Evolutionary conservation across 1,284 basidiomycete genomes (phyloP).

Genomic region (Irpex sp.): DNA sequence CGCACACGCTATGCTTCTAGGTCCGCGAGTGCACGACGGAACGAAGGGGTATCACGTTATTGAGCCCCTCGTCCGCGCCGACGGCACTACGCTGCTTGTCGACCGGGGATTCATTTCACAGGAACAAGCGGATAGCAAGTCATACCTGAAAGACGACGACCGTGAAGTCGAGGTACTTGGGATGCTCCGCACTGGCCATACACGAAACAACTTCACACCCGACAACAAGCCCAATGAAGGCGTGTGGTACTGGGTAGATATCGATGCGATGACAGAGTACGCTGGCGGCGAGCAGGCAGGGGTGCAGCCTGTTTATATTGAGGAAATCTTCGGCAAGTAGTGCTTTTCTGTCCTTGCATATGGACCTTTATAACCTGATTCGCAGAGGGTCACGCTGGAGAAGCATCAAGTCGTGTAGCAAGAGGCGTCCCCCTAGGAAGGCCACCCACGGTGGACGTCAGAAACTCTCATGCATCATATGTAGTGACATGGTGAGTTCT

Average conservation of each 20-base stretch:
- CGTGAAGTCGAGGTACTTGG: constrained; percentile 68
- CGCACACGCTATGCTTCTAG: constrained; percentile 75
- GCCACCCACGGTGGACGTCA: constrained; percentile 80
- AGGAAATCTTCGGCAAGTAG: constrained; percentile 77
- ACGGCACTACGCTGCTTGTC: constrained; percentile 81
- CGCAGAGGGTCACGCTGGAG: constrained; percentile 76
- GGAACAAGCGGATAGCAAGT: constrained; percentile 41
- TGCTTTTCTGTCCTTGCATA: constrained; percentile 9
- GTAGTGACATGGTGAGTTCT: constrained; percentile 84
- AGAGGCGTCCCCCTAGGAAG: constrained; percentile 87
- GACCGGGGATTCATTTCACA: constrained; percentile 89
- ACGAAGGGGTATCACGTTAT: constrained; percentile 84
- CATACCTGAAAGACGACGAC: constrained; percentile 37
- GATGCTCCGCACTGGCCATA: constrained; percentile 71
- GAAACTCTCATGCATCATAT: constrained; percentile 96
- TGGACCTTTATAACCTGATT: constrained; percentile 5
- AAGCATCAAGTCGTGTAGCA: constrained; percentile 60
- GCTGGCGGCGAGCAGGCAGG: constrained; percentile 67
- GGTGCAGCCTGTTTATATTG: constrained; percentile 84
- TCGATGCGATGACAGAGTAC: constrained; percentile 77
- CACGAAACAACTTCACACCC: constrained; percentile 81
- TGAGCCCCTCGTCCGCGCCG: constrained; percentile 76
- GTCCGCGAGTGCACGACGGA: constrained; percentile 87
- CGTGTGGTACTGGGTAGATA: constrained; percentile 92
- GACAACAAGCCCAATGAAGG: constrained; percentile 81